Conservation (phyloP, 1,284 basidiomycete genomes). For the Pisolithus thermaeus region DNA sequence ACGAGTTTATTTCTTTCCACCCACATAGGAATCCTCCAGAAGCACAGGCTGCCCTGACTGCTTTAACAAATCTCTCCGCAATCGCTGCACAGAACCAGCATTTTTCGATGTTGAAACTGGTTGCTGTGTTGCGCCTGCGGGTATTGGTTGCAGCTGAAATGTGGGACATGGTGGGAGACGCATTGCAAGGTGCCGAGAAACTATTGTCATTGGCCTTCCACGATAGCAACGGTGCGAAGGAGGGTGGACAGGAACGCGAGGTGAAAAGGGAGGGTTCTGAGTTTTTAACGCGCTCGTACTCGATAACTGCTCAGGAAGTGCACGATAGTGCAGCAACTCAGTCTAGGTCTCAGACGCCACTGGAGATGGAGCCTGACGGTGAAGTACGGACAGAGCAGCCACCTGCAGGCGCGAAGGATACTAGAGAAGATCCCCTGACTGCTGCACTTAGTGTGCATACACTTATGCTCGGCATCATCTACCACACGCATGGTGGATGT, state of each 20-base stretch:
- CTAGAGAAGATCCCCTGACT: conserved; percentile 28
- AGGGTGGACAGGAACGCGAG: conserved; percentile 10
- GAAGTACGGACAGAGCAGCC: conserved; percentile 1
- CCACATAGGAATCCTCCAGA: conserved; percentile 4
- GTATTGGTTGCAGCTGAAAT: conserved; percentile 45
- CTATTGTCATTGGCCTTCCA: conserved; percentile 39
- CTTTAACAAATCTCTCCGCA: conserved; percentile 38
- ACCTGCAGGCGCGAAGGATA: conserved; percentile 5
- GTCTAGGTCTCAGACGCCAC: conserved; percentile 20
- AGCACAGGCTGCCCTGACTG: neutral
- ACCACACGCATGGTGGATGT: conserved; percentile 50
- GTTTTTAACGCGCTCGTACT: conserved; percentile 22
- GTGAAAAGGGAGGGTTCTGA: conserved; percentile 13
- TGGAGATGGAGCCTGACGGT: conserved; percentile 1
- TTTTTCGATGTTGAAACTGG: conserved; percentile 39
- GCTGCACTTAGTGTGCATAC: conserved; percentile 43
- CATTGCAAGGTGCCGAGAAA: conserved; percentile 40
- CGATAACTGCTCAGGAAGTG: conserved; percentile 26
- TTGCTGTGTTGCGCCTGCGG: conserved; percentile 45
- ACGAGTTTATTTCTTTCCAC: no score
- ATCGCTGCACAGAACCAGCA: conserved; percentile 39
- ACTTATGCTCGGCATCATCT: conserved; percentile 54
- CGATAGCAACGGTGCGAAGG: neutral
- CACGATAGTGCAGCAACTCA: conserved; percentile 22
- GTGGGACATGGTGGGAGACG: conserved; percentile 46